Base-by-base conservation (phyloP, 768 basidiomycete genomes). In the Gautieria morchelliformis region DNA sequence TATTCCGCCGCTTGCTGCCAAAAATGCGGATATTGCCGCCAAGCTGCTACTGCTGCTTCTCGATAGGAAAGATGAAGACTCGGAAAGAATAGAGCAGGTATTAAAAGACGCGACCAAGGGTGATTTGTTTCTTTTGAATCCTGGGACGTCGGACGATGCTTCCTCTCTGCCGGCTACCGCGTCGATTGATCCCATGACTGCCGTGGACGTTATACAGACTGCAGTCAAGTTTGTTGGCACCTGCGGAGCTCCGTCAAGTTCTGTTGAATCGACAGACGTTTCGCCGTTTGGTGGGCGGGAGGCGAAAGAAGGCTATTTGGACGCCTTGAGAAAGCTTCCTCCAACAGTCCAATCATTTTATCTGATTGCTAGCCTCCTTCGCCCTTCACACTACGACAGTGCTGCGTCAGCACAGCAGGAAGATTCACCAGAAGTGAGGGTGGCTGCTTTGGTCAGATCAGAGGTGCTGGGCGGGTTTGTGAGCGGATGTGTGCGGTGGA, bases 271-370 rank as follows among this genome's bases (percentile, higher is more conserved):
- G 9, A 33, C 49, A 27, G 32, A 48, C 5, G 24, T 57, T 12
- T 57, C 56, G 48, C 45, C 56, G n/a, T 39, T 57, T 15, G 45
- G 56, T 20, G 56, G 56, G 6, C 52, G 40, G 37, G 44, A 32
- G 19, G 56, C 45, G 56, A 48, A 48, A 47, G 20, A 49, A 24
- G 22, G 47, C 2, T 87, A 83, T 69, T 73, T 89, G 55, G 81
- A 87, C 48, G 78, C 82, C 22, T 71, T 90, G 12, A 74, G 76
- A 9, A 78, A 70, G 63, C 77, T 91, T 48, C 85, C 89, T 4
- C 88, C 88, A 0, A 84, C 82, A 0, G 71, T 89, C 32, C 75
- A 84, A 24, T 81, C 85, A 3, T 87, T 89, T 62, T 87, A 90
- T 65, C 72, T 91, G 37, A 70, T 88, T 33, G 87, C 82, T 11